Evolutionary conservation across 495 filamentous ascomycete genomes (phyloP).

Genomic region (Staphylotrichum longicolle): DNA sequence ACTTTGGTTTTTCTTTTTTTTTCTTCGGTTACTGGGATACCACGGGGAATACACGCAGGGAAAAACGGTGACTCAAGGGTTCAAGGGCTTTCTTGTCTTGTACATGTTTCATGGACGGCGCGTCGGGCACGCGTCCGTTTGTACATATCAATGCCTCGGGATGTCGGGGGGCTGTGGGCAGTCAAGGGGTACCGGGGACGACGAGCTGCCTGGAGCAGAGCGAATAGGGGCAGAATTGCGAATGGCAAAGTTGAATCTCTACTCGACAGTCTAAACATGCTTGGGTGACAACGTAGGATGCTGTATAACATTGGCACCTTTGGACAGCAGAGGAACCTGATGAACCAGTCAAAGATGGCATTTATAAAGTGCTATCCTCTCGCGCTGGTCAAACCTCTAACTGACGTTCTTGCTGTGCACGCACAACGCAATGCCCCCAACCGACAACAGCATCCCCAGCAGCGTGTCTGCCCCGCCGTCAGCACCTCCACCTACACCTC

Average conservation of each 20-base stretch:
- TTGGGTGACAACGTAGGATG: neutral
- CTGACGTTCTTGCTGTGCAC: conserved; percentile 25
- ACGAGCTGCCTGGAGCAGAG: too few relatives aligned
- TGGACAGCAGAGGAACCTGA: too few relatives aligned
- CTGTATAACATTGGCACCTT: too few relatives aligned
- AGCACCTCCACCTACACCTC: neutral
- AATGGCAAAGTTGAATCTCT: neutral
- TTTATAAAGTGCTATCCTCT: too few relatives aligned
- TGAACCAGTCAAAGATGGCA: too few relatives aligned
- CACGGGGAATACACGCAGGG: conserved; percentile 4
- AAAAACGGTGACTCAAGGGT: neutral
- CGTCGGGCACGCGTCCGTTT: conserved; percentile 19
- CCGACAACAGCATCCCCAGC: conserved; percentile 16
- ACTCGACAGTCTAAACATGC: too few relatives aligned
- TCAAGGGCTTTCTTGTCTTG: neutral
- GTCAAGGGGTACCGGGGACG: too few relatives aligned
- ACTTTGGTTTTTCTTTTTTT: neutral
- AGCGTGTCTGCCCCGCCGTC: conserved; percentile 16
- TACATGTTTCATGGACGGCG: conserved; percentile 1
- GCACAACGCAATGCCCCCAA: conserved; percentile 22
- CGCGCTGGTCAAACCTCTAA: neutral
- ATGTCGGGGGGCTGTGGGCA: neutral
- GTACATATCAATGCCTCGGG: conserved; percentile 8
- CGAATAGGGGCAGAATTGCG: neutral
- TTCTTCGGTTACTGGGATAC: conserved; percentile 14